Base-by-base conservation (phyloP, 1,284 basidiomycete genomes). In the Fomitopsis palustris region DNA sequence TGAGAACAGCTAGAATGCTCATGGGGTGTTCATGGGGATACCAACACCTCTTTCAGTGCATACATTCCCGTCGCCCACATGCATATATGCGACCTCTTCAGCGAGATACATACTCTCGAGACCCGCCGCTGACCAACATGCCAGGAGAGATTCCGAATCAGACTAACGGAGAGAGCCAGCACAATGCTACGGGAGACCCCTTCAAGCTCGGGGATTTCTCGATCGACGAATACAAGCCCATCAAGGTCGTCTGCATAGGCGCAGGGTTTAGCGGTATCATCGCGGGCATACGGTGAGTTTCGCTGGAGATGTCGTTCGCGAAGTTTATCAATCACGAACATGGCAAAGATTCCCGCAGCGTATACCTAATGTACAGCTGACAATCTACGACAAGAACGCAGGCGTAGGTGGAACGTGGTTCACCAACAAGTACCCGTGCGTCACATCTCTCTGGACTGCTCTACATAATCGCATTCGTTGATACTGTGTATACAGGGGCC, bases 391-490 rank as follows among this genome's bases (percentile, higher is more conserved):
- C 54, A 81, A 82, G 61, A 80, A 81, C 59, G 73, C 76, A 4
- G 82, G 80, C 1, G 72, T 88, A 19, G 86, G 85, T 16, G 86
- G 86, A 3, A 81, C 84, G 1, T 87, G 85, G 85, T 75, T 67
- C 62, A 67, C 69, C 35, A 78, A 77, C 56, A 71, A 65, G 53
- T 78, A 78, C 56, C 75, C 77, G 23, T 64, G 37, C 31, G 65
- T 61, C 9, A 3, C 9, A 25, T 19, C 17, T 35, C 2, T 14
- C 21, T 23, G 3, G 39, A 6, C 42, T 25, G 39, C 27, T 16
- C 23, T 12, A 17, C 45, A 16, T 43, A 9, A 3, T 16, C 19
- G 31, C 19, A 21, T 21, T 51, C 55, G 33, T 29, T 51, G 23
- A 51, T 12, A 31, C 35, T 43, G 33, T 42, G 17, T 37, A 37